Conservation (phyloP, 352 stramenopile species). For the Pseudoperonospora humuli region DNA sequence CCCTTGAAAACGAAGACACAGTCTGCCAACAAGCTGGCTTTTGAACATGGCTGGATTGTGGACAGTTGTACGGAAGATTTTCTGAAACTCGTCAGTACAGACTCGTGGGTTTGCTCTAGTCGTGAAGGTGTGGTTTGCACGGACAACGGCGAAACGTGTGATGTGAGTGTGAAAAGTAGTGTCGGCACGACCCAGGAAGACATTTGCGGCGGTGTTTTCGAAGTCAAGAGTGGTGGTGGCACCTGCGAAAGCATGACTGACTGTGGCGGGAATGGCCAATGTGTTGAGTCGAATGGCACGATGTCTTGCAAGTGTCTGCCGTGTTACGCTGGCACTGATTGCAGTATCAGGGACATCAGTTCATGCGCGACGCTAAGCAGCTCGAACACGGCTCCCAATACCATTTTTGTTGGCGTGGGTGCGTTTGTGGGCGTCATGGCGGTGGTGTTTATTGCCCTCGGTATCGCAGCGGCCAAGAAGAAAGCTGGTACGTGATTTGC, state of each 20-base stretch:
- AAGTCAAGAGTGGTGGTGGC: constrained; percentile 51
- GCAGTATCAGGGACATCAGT: constrained; percentile 66
- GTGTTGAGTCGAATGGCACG: constrained; percentile 46
- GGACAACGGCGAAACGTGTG: constrained; percentile 50
- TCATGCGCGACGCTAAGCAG: constrained; percentile 58
- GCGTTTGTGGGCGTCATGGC: constrained; percentile 67
- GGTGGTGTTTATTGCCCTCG: constrained; percentile 66
- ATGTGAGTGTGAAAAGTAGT: constrained; percentile 40
- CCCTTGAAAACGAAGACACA: constrained; percentile 47
- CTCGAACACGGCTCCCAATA: constrained; percentile 47
- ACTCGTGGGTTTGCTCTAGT: constrained; percentile 67
- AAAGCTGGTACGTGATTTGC: constrained; percentile 43
- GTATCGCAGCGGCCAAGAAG: constrained; percentile 60
- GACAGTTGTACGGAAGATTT: constrained; percentile 39
- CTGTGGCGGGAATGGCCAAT: constrained; percentile 73
- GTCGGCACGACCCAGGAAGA: constrained; percentile 68
- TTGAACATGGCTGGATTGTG: constrained; percentile 54
- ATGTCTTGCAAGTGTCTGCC: constrained; percentile 65
- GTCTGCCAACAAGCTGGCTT: constrained; percentile 46
- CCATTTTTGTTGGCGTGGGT: constrained; percentile 68
- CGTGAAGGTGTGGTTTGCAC: constrained; percentile 69
- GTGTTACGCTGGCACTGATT: constrained; percentile 74
- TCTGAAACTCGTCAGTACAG: constrained; percentile 48
- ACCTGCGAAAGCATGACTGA: constrained; percentile 57
- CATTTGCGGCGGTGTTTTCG: constrained; percentile 67